Evolutionary conservation across 352 stramenopile genomes (phyloP).

Genomic region (Pythium phragmiticola): DNA sequence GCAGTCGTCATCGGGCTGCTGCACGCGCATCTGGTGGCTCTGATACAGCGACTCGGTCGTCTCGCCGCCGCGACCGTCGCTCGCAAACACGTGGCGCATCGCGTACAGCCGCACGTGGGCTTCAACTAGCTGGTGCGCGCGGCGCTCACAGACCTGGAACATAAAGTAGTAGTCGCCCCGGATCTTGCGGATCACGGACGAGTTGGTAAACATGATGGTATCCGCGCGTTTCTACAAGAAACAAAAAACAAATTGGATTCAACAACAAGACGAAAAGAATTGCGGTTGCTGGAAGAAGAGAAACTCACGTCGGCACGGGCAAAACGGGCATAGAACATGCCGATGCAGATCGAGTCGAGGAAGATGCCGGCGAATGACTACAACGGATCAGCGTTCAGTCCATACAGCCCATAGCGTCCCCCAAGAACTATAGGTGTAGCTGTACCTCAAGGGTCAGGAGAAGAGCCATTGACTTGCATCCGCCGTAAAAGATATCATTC

Average conservation of each 20-base stretch:
- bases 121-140: conserved; percentile 88
- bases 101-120: conserved; percentile 83
- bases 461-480: conserved; percentile 75
- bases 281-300: not conserved
- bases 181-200: conserved; percentile 87
- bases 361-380: conserved; percentile 86
- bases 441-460: conserved; percentile 75
- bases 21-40: conserved; percentile 85
- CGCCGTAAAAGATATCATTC: conserved; percentile 89
- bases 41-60: conserved; percentile 64
- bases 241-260: not conserved
- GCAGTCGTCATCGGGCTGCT: conserved; percentile 84
- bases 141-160: conserved; percentile 88
- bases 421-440: not conserved
- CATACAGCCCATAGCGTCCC: no score
- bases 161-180: conserved; percentile 91
- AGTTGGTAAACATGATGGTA: conserved; percentile 87
- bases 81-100: conserved; percentile 64
- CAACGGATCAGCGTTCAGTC: not conserved
- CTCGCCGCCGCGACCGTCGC: conserved; percentile 32
- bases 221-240: conserved; percentile 65
- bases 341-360: conserved; percentile 84
- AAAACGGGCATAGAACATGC: conserved; percentile 87
- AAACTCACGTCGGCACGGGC: conserved; percentile 66
- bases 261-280: not conserved